Base-by-base conservation (phyloP, 495 filamentous ascomycete species). In the Podospora bellae-mahoneyi region DNA sequence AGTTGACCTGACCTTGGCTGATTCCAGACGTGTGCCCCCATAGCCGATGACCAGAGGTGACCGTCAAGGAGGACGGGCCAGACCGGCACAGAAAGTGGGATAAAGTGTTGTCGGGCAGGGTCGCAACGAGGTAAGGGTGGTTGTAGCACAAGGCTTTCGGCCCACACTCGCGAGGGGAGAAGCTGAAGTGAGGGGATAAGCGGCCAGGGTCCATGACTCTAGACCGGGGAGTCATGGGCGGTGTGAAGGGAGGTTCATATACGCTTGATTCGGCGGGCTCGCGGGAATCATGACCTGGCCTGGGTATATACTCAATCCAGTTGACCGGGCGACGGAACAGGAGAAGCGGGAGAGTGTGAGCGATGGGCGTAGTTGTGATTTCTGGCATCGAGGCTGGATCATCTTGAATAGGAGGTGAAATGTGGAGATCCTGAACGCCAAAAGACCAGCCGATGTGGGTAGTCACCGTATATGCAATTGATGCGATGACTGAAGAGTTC, bases 21-120 rank as follows among this genome's bases (percentile, higher is more conserved):
- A 99, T 91, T 0, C 92, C 92, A 1, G 94, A 96, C 0, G 95
- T 98, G 72, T 99, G 95, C 19, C 95, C 95, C 91, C 92, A 97
- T 9, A 99, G 85, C 27, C 91, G 84, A 60, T 87, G 92, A 18
- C 92, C 93, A 1, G 86, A 80, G 26, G 90, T 88, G 56, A 99
- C 90, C 18, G 84, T 86, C 7, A 97, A 83, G 1, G 82, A 79
- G 0, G 84, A 79, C 4, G 87, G 79, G 7, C 85, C 91, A 1
- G 93, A 97, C 53, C 85, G 92, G 72, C 94, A 91, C 53, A 96
- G 84, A 72, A 95, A 92, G 68, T 97, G 83, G 0, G 93, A 91
- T 63, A 99, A 82, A 0, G 95, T 99, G 73, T 99, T 99, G 75
- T 99, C 95, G 3, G 90, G 87, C 69, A 97, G 89, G 0, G 93